These are phyloP conservation scores for Benincasa hispida DNA, from an alignment of 306 rosid species.

Conservation along the genomic window DNA sequence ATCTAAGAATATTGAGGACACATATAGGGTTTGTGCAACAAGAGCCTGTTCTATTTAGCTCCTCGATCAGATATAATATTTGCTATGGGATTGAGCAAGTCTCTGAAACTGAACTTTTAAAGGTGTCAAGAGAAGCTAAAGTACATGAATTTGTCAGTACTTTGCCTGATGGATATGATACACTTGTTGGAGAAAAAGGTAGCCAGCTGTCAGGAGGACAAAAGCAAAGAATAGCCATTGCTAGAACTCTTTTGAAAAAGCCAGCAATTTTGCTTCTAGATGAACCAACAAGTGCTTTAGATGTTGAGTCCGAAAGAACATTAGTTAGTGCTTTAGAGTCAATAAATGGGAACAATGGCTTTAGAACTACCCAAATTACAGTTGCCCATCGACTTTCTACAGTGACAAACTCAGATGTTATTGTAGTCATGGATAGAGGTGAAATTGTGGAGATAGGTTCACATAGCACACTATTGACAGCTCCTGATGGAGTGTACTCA, in stretches of 20 bases:
- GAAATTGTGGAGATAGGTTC: constrained; percentile 60
- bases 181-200: constrained; percentile 71
- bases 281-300: constrained; percentile 94
- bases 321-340: constrained; percentile 51
- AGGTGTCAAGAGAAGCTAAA: constrained; percentile 60
- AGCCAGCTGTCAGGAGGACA: constrained; percentile 93
- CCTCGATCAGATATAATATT: constrained; percentile 59
- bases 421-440: constrained; percentile 68
- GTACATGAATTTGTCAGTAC: constrained; percentile 60
- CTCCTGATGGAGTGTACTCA: constrained; percentile 55
- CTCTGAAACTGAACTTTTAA: constrained; percentile 60
- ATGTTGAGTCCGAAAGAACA: constrained; percentile 69
- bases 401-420: constrained; percentile 54
- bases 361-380: constrained; percentile 59
- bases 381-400: constrained; percentile 84
- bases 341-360: constrained; percentile 24
- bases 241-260: constrained; percentile 64
- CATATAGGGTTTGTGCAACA: constrained; percentile 82
- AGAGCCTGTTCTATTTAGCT: constrained; percentile 76
- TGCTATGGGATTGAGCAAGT: constrained; percentile 53
- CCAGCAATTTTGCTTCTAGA: constrained; percentile 70
- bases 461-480: constrained; percentile 42
- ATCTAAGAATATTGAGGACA: constrained; percentile 61
- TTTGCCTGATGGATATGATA: constrained; percentile 64
- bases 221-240: constrained; percentile 84